These are phyloP conservation scores for Colletotrichum eremochloae DNA, from an alignment of 2,329 filamentous ascomycete species.

Conservation along the genomic window DNA sequence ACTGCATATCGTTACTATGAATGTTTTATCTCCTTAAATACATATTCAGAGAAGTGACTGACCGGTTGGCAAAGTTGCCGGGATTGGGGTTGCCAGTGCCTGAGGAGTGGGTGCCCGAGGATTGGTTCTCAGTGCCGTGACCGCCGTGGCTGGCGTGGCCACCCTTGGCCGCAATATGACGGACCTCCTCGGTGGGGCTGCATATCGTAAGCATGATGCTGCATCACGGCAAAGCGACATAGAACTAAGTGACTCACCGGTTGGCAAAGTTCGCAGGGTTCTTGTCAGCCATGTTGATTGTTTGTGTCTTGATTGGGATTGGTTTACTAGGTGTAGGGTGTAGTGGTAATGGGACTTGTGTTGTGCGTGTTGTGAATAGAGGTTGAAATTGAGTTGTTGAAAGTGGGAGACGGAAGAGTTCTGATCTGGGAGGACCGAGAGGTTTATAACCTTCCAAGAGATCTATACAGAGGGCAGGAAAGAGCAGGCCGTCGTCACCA, in stretches of 20 bases:
- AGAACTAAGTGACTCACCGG: constrained; percentile 52
- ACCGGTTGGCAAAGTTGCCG: constrained; percentile 45
- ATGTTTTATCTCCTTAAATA: too few relatives aligned
- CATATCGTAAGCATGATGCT: background rate
- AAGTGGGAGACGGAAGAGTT: background rate
- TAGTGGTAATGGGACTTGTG: background rate
- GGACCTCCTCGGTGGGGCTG: constrained; percentile 1
- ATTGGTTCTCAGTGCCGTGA: constrained; percentile 42
- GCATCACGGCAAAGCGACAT: constrained; percentile 20
- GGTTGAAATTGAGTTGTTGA: background rate
- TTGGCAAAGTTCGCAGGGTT: constrained; percentile 45
- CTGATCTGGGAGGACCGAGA: background rate
- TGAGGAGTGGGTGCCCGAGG: background rate
- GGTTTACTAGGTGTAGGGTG: background rate
- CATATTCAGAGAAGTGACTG: background rate
- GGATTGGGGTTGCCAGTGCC: constrained; percentile 26
- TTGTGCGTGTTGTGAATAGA: background rate
- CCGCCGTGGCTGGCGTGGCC: constrained; percentile 54
- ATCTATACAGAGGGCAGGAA: background rate
- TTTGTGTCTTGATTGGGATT: background rate
- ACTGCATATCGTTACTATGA: background rate
- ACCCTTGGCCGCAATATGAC: constrained; percentile 56
- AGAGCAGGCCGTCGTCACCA: background rate
- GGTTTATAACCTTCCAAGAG: constrained; percentile 14
- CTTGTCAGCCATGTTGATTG: constrained; percentile 48